Conservation (phyloP, 2,329 filamentous ascomycete species). For the Pestalotiopsis sp. region DNA sequence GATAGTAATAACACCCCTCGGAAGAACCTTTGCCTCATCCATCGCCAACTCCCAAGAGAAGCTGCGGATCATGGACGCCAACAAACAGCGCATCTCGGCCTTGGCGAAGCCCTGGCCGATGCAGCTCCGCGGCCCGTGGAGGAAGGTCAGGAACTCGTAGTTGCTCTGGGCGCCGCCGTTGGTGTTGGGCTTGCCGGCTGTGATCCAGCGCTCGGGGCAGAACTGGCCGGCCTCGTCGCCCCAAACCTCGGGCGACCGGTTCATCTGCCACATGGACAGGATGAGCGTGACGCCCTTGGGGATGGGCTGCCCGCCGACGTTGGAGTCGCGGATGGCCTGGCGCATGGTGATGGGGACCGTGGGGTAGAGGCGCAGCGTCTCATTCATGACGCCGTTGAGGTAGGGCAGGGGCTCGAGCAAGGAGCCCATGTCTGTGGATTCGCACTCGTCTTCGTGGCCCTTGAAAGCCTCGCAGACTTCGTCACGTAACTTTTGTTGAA, state of each 20-base stretch:
- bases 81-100: conserved; percentile 72
- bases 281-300: conserved; percentile 67
- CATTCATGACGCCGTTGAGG: conserved; percentile 69
- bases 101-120: conserved; percentile 74
- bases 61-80: conserved; percentile 66
- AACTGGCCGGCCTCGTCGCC: conserved; percentile 67
- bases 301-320: conserved; percentile 58
- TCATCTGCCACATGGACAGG: conserved; percentile 60
- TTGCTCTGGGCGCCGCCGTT: conserved; percentile 69
- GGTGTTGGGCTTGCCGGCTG: conserved; percentile 46
- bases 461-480: conserved; percentile 59
- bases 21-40: conserved; percentile 50
- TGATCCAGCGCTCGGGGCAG: conserved; percentile 70
- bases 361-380: conserved; percentile 68
- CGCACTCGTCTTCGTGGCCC: conserved; percentile 8
- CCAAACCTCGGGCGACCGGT: conserved; percentile 66
- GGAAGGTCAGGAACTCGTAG: conserved; percentile 68
- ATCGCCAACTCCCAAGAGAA: conserved; percentile 62
- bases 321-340: conserved; percentile 56
- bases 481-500: conserved; percentile 59
- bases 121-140: conserved; percentile 71
- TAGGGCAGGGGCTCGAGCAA: conserved; percentile 66
- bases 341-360: conserved; percentile 68
- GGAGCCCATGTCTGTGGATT: conserved; percentile 39
- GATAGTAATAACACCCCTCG: conserved; percentile 4